Evolutionary conservation across 805 yeast species (phyloP), one percentile per base, ranked within the genome.

Genomic region (Myxozyma kluyveri): DNA sequence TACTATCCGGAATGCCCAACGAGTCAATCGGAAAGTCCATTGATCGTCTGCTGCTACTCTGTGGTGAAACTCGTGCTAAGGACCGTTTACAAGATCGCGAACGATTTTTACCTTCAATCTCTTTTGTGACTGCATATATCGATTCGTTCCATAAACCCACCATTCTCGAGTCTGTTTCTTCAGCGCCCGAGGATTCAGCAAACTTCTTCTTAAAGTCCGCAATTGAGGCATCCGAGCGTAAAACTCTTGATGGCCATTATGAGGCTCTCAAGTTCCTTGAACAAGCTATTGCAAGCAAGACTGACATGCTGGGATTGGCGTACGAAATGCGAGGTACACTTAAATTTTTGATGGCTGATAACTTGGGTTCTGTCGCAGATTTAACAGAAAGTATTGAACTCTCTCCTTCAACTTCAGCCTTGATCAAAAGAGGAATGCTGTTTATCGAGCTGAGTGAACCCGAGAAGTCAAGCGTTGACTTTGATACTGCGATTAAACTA

Each of bases 21-120:
- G 82, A 83, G 65, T 76, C 86, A 22, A 78, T 86, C 54, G 96
- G 89, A 71, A 77, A 79, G 59, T 79, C 86, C 57, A 80, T 93
- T 65, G 98, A 93, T 74, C 82, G 96, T 69, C 88, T 87, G 45
- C 79, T 91, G 75, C 81, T 80, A 68, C 81, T 83, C 65, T 88
- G 82, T 67, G 83, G 96, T n/a, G 80, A 79, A 67, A 80, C 78
- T 69, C 74, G 85, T 42, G 84, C 86, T 54, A 81, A 80, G 65
- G 81, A 77, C 58, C 76, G 80, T 63, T 73, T 82, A 60, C 72
- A 77, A 53, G 70, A 73, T 54, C 71, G 76, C 47, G 73, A 73
- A 54, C 75, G 75, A 57, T 78, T 75, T 55, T 77, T 89, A 64
- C 96, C 96, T 42, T 84, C 96, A 14, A 81, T 90, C 45, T 81